Percentiles rank a stretch among this genome's conserved stretches.
Evolutionary conservation across 495 filamentous ascomycete genomes (phyloP).

Genomic region (Penicillium turbatum): DNA sequence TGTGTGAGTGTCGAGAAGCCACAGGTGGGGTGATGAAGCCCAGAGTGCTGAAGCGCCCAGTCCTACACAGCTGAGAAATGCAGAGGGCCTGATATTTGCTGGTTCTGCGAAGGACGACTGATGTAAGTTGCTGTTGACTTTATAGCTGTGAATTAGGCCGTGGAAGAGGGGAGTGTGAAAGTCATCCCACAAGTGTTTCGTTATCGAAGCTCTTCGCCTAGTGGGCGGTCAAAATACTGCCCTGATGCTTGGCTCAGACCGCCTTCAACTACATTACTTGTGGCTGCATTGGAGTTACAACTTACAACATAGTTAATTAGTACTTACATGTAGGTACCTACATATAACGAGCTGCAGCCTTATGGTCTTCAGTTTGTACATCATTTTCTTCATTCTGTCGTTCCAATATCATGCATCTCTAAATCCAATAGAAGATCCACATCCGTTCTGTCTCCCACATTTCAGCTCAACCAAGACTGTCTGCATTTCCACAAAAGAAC

Average conservation of each 20-base stretch:
- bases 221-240: slow-evolving; percentile 5
- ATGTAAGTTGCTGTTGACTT: background rate
- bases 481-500: too few relatives aligned
- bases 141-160: background rate
- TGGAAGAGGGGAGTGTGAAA: background rate
- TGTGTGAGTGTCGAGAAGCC: slow-evolving; percentile 15
- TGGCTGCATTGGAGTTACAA: background rate
- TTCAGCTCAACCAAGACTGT: too few relatives aligned
- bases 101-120: background rate
- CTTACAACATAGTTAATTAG: background rate
- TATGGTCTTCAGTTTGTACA: too few relatives aligned
- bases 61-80: slow-evolving; percentile 23
- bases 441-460: too few relatives aligned
- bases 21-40: slow-evolving; percentile 34
- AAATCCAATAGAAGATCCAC: too few relatives aligned
- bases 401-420: too few relatives aligned
- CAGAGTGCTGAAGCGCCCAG: slow-evolving; percentile 27
- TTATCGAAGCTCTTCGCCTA: slow-evolving; percentile 7
- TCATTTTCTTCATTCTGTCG: too few relatives aligned
- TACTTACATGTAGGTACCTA: too few relatives aligned
- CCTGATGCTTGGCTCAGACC: background rate
- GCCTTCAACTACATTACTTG: background rate
- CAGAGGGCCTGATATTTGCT: background rate
- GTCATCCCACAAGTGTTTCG: background rate
- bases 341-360: too few relatives aligned